A percentile compares a stretch with the other conserved stretches of the same genome.
phyloP scores from a whole-genome alignment of 176 grass and related monocot species.

The Saccharum officinarum region DNA sequence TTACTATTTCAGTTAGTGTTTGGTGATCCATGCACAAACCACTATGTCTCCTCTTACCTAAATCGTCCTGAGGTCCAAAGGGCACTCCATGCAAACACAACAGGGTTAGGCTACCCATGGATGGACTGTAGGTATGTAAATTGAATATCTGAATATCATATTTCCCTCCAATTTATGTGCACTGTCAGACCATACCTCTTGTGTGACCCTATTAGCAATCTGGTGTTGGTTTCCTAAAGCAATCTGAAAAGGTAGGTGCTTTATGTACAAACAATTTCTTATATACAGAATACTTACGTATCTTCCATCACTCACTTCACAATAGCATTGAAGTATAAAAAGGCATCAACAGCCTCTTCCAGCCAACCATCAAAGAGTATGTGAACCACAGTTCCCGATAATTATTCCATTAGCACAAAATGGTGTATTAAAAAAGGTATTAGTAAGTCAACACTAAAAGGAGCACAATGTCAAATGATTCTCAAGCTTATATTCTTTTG shows the following conservation, averaged over 20 bases:
- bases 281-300: background rate
- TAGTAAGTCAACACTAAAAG: constrained; percentile 25
- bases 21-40: constrained; percentile 53
- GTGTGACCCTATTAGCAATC: constrained; percentile 4
- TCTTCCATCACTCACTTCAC: constrained; percentile 5
- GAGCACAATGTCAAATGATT: constrained; percentile 22
- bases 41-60: constrained; percentile 57
- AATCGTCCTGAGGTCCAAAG: constrained; percentile 61
- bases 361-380: constrained; percentile 1
- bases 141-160: constrained; percentile 23
- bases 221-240: constrained; percentile 18
- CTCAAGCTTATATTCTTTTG: background rate
- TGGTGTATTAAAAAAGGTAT: constrained; percentile 27
- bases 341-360: background rate
- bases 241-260: constrained; percentile 25
- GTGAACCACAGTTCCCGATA: constrained; percentile 19
- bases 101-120: constrained; percentile 50
- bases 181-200: background rate
- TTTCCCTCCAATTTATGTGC: constrained; percentile 30
- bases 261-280: constrained; percentile 25
- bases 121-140: constrained; percentile 51
- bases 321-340: constrained; percentile 30
- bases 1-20: constrained; percentile 36
- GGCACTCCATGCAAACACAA: constrained; percentile 55
- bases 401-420: background rate